Evolutionary conservation across 768 basidiomycete species (phyloP).

Genomic region (Pulveroboletus sp.): DNA sequence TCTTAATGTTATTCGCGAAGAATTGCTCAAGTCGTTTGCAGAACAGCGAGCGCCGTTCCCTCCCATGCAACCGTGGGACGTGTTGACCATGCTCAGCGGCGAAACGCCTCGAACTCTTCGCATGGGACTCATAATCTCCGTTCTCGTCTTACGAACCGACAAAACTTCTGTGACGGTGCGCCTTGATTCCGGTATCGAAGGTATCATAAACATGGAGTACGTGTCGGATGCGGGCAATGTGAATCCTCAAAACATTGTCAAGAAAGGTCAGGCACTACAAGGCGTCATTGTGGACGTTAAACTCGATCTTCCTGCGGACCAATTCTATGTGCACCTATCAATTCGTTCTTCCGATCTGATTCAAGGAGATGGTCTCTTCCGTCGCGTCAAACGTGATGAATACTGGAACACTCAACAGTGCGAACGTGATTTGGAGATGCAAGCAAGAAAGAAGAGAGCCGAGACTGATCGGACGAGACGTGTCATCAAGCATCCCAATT

Average conservation of each 20-base stretch:
- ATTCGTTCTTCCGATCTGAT: constrained; percentile 56
- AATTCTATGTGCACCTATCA: constrained; percentile 71
- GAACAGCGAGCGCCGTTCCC: constrained; percentile 69
- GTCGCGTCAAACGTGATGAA: constrained; percentile 55
- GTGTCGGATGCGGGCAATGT: constrained; percentile 46
- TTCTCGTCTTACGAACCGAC: constrained; percentile 53
- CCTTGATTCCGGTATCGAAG: constrained; percentile 94
- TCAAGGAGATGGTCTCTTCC: constrained; percentile 59
- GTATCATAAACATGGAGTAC: constrained; percentile 58
- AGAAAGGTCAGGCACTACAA: constrained; percentile 75
- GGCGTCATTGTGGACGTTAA: constrained; percentile 75
- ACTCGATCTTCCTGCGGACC: constrained; percentile 53
- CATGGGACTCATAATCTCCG: constrained; percentile 78
- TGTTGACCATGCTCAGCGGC: constrained; percentile 92
- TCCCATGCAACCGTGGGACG: constrained; percentile 66
- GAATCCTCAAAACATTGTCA: constrained; percentile 46
- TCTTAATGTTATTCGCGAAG: constrained; percentile 81
- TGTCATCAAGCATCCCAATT: constrained; percentile 96
- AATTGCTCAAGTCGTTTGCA: constrained; percentile 74
- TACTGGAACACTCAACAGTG: constrained; percentile 62
- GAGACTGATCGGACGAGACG: constrained; percentile 76
- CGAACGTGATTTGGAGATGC: constrained; percentile 65
- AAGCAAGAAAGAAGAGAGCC: constrained; percentile 78
- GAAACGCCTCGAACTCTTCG: constrained; percentile 79
- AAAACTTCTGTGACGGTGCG: constrained; percentile 54